phyloP scores from a whole-genome alignment of 345 rosid genomes.

The Erodium maritimum region DNA sequence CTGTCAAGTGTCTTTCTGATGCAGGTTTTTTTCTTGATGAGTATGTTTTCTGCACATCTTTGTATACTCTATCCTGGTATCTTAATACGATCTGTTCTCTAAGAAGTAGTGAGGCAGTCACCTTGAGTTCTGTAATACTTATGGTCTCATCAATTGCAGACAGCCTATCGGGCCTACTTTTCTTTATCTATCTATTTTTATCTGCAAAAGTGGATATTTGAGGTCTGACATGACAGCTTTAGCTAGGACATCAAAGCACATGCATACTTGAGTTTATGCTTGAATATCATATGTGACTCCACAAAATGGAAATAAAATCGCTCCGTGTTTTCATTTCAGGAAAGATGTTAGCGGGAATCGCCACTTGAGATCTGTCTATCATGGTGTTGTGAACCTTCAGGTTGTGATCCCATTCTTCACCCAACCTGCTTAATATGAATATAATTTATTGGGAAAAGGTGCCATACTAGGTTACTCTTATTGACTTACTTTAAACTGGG shows the following conservation, averaged over 20 bases:
- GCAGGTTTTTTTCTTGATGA: constrained; percentile 82
- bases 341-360: constrained; percentile 46
- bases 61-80: not conserved
- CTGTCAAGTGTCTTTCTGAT: constrained; percentile 90
- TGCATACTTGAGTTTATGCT: not conserved
- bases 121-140: not conserved
- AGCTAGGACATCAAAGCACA: not conserved
- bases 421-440: not conserved
- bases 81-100: not conserved
- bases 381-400: constrained; percentile 55
- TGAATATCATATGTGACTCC: not conserved
- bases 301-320: not conserved
- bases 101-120: too few species aligned
- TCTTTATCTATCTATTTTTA: too few species aligned
- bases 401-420: constrained; percentile 18
- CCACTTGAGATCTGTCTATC: constrained; percentile 59
- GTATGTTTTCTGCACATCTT: constrained; percentile 36
- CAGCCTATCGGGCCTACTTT: not conserved
- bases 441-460: not conserved
- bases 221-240: not conserved
- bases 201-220: too few species aligned
- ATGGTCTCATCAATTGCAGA: not conserved
- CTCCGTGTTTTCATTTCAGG: constrained; percentile 35
- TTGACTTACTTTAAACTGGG: not conserved
- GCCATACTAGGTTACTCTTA: not conserved